Evolutionary conservation across 2,329 filamentous ascomycete species (phyloP), one percentile per base, ranked within the genome.

Genomic region (Colletotrichum tabaci): DNA sequence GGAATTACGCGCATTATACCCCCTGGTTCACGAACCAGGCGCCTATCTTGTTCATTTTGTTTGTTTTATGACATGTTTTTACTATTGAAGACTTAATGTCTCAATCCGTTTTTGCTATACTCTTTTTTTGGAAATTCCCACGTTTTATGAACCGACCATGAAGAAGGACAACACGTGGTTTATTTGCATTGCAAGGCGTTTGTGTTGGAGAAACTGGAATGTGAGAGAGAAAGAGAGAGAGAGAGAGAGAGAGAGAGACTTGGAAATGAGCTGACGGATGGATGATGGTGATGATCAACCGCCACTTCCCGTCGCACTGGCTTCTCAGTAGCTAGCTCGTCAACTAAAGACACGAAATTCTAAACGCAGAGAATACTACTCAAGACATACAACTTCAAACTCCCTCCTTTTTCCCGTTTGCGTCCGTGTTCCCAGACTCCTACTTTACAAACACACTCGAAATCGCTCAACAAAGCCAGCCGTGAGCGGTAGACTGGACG

Each of bases 1-100:
- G 50, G 15, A 38, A 58, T 50, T 13, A 58, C 58, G 66, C 58
- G 63, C 71, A 73, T 67, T 73, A 73, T 73, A 73, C 71, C 71
- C 71, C 57, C 21, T 60, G 68, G 68, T 35, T 52, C 16, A 58
- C 44, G 53, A 60, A 58, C 68, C 58, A 47, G 68, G 58, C 53
- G 65, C 58, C 42, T 53, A 21, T 70, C 38, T 50, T 35, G 4
- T 69, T 55, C 7, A 12, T 64, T 15, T 46, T 52, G 16, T 47
- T 49, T 47, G 61, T 46, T 47, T 66, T 46, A 52, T 44, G 35
- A 9, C 21, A 60, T 23, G 40, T 66, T 58, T 40, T 18, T 52
- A 52, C 50, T 49, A 44, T 62, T 46, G 57, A 60, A 52, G 38
- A 38, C 50, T 21, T 18, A 12, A 21, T 44, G 23, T 49, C 47